phyloP scores from a whole-genome alignment of 495 filamentous ascomycete species.

The Cudoniella acicularis region DNA sequence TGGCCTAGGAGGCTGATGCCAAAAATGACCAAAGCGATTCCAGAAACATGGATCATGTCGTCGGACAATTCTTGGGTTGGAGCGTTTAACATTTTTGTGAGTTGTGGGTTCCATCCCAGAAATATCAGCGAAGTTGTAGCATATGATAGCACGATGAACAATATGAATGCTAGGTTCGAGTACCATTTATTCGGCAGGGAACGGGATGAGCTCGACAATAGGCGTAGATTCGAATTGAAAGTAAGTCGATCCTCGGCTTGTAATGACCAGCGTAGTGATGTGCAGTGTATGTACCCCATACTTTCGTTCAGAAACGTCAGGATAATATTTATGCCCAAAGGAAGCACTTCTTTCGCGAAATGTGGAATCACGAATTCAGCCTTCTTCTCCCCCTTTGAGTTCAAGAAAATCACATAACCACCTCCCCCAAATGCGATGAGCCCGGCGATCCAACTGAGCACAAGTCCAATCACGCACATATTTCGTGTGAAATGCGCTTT shows the following conservation, averaged over 20 bases:
- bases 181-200: slow-evolving; percentile 17
- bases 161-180: slow-evolving; percentile 29
- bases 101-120: slow-evolving; percentile 28
- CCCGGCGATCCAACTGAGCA: slow-evolving; percentile 6
- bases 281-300: slow-evolving; percentile 15
- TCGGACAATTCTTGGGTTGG: background rate
- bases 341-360: slow-evolving; percentile 11
- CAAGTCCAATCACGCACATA: slow-evolving; percentile 6
- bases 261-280: slow-evolving; percentile 14
- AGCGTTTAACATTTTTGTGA: slow-evolving; percentile 13
- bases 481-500: slow-evolving; percentile 7
- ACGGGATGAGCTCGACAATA: slow-evolving; percentile 7
- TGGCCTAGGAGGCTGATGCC: slow-evolving; percentile 33
- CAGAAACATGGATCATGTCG: slow-evolving; percentile 19
- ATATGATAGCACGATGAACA: slow-evolving; percentile 33
- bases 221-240: slow-evolving; percentile 20
- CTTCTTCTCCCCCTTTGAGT: background rate
- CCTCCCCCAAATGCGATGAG: slow-evolving; percentile 8
- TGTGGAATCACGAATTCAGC: slow-evolving; percentile 21
- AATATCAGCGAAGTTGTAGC: slow-evolving; percentile 37
- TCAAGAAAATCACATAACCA: slow-evolving; percentile 6
- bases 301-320: slow-evolving; percentile 15
- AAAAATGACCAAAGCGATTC: slow-evolving; percentile 33
- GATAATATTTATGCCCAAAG: slow-evolving; percentile 15
- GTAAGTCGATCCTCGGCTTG: slow-evolving; percentile 13